Base-by-base conservation (phyloP, 805 yeast species). In the Candida boleticola region DNA sequence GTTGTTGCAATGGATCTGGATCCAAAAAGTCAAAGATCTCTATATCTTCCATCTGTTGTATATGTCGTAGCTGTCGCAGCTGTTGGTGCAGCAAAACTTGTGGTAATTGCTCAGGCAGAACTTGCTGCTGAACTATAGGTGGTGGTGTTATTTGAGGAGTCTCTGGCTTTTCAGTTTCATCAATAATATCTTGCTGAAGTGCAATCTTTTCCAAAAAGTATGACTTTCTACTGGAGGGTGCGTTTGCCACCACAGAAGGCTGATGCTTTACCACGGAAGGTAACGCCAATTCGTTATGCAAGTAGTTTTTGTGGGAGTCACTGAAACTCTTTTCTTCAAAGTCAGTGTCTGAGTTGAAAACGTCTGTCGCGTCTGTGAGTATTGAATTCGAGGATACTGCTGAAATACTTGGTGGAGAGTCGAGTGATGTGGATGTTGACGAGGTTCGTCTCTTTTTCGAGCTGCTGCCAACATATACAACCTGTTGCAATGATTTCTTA, bases 401-500 rank as follows among this genome's bases (percentile, higher is more conserved):
- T n/a, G n/a, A n/a, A n/a, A n/a, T n/a, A n/a, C n/a, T n/a, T n/a
- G n/a, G n/a, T n/a, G n/a, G n/a, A n/a, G n/a, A n/a, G n/a, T n/a
- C n/a, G n/a, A n/a, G n/a, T n/a, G 37, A 23, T 34, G 10, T 34
- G 14, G 26, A 20, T 4, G 37, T 34, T 18, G 14, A n/a, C 11
- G n/a, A n/a, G n/a, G 11, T 11, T 23, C 27, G 7, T 23, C 11
- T 23, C 27, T 23, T 23, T 23, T 23, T 23, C 27, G 11, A 7
- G 7, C 11, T 11, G 7, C 46, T 46, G 5, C 50, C 60, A 18
- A 51, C 45, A 35, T 61, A 61, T 37, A 52, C 49, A 9, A 59
- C 61, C 29, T 59, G 51, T 25, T 47, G 46, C 13, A 57, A 40
- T 20, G 52, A 56, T 36, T 48, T 48, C 38, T 50, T 51, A 6